These are phyloP conservation scores for Daldinia vernicosa DNA, from an alignment of 495 filamentous ascomycete species.

Conservation along the genomic window DNA sequence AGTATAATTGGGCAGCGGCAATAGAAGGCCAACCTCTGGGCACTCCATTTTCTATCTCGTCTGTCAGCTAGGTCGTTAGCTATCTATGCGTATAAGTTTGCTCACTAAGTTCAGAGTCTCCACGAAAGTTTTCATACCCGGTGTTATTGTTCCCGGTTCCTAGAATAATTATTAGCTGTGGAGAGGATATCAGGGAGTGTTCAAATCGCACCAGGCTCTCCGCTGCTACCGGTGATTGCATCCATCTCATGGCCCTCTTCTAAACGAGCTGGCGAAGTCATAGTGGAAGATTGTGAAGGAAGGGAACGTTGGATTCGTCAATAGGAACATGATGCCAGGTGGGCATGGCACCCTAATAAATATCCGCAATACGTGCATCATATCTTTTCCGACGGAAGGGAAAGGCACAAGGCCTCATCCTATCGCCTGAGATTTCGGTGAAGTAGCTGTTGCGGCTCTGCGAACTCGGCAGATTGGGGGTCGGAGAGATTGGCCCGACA, in stretches of 20 bases:
- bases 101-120: conserved; percentile 9
- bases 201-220: too few relatives aligned
- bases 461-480: neutral
- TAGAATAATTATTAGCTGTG: too few relatives aligned
- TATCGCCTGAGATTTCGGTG: neutral
- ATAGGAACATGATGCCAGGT: neutral
- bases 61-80: neutral
- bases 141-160: neutral
- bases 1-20: conserved; percentile 5
- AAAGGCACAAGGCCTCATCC: neutral
- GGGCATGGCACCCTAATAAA: neutral
- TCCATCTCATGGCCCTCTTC: conserved; percentile 17
- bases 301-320: neutral
- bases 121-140: conserved; percentile 2
- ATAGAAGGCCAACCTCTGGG: conserved; percentile 19
- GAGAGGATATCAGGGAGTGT: too few relatives aligned
- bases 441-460: conserved; percentile 16
- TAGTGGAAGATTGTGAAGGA: neutral
- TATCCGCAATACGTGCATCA: neutral
- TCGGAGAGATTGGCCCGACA: neutral
- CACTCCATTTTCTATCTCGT: neutral
- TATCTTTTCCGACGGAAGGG: neutral
- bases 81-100: neutral
- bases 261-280: conserved; percentile 16
- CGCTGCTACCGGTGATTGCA: neutral